Evolutionary conservation across 129 eudicot species (phyloP).

Genomic region (Flaveria bidentis): DNA sequence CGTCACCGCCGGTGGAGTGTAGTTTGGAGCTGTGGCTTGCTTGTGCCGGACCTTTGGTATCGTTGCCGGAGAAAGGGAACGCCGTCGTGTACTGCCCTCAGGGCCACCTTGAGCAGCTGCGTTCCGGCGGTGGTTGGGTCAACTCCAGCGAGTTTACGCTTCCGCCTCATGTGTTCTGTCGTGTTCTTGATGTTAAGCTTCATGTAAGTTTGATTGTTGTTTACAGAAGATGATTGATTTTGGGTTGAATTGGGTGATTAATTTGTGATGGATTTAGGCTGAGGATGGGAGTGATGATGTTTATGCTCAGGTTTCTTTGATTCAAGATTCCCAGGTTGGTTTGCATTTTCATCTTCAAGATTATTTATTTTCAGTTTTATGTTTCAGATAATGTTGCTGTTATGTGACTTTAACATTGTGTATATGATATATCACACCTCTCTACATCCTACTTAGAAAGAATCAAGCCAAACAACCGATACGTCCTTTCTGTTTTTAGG

Average conservation of each 20-base stretch:
- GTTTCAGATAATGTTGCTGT: too few relatives aligned
- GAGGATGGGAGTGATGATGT: conserved; percentile 85
- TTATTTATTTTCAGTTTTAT: too few relatives aligned
- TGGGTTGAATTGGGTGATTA: too few relatives aligned
- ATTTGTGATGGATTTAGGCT: conserved; percentile 50
- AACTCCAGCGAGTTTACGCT: conserved; percentile 38
- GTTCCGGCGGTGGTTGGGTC: conserved; percentile 38
- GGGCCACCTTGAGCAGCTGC: conserved; percentile 68
- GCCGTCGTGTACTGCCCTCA: conserved; percentile 86
- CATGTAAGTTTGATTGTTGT: conserved; percentile 52
- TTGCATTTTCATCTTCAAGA: conserved; percentile 17
- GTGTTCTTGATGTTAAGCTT: conserved; percentile 87
- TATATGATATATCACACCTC: too few relatives aligned
- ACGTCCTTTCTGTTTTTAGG: too few relatives aligned
- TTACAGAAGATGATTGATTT: not conserved
- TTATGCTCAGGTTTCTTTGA: conserved; percentile 74
- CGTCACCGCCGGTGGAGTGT: conserved; percentile 48
- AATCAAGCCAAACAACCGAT: too few relatives aligned
- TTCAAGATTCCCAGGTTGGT: conserved; percentile 77
- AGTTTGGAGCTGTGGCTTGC: conserved; percentile 99
- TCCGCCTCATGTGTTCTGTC: conserved; percentile 85
- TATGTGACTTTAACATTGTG: too few relatives aligned
- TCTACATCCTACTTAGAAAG: too few relatives aligned
- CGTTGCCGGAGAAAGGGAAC: conserved; percentile 78
- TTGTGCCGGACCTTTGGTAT: conserved; percentile 84